phyloP scores from a whole-genome alignment of 83 land plant genomes.

The Thuja plicata region DNA sequence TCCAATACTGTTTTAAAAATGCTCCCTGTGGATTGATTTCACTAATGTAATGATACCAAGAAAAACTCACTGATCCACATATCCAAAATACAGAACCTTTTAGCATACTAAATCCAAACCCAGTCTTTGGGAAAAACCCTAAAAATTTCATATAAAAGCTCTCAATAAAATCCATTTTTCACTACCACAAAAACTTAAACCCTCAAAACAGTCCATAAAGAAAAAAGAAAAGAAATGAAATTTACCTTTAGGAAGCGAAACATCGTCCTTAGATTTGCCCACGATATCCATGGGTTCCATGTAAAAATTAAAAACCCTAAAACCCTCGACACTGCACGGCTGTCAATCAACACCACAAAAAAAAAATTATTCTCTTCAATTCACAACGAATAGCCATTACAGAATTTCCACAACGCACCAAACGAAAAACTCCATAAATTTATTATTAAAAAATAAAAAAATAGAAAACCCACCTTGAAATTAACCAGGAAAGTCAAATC shows the following conservation, averaged over 20 bases:
- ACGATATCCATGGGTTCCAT: constrained; percentile 88
- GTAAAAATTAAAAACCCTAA: constrained; percentile 8
- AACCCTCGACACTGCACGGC: not conserved
- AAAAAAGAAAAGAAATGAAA: not conserved
- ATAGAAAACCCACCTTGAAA: not conserved
- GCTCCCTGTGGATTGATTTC: not conserved
- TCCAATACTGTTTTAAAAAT: not conserved
- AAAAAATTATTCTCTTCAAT: not conserved
- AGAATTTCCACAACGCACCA: not conserved
- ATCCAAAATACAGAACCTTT: not conserved
- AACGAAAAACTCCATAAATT: not conserved
- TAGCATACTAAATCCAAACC: not conserved
- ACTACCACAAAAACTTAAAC: not conserved
- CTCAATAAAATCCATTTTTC: not conserved
- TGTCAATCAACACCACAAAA: not conserved
- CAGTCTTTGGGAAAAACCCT: not conserved
- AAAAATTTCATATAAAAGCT: not conserved
- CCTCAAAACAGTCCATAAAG: not conserved
- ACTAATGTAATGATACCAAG: not conserved
- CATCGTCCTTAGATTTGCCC: constrained; percentile 94
- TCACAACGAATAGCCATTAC: not conserved
- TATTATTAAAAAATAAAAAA: not conserved
- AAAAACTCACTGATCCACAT: not conserved
- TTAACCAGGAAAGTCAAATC: not conserved
- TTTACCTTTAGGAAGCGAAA: constrained; percentile 86